These are phyloP conservation scores for Solanum hybrid DNA, from an alignment of 305 asterid genomes.

Conservation along the genomic window DNA sequence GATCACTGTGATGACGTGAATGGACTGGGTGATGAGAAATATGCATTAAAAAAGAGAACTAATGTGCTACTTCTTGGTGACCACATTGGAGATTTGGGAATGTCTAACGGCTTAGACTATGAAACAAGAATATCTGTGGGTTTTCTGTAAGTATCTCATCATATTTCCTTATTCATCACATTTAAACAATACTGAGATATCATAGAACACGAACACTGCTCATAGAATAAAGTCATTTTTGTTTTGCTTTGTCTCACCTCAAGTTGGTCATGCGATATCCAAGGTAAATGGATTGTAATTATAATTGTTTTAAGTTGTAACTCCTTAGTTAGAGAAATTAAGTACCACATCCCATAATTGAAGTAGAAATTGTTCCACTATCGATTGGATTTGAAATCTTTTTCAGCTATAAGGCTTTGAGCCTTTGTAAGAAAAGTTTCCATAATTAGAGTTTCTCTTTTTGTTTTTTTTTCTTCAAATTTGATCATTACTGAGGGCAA, in stretches of 20 bases:
- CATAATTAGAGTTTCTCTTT: neutral
- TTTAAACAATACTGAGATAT: neutral
- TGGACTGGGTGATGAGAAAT: slow-evolving; percentile 32
- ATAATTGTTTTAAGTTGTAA: neutral
- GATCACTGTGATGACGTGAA: slow-evolving; percentile 16
- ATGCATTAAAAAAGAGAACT: slow-evolving; percentile 56
- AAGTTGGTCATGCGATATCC: neutral
- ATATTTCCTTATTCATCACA: neutral
- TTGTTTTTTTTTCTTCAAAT: too few relatives aligned
- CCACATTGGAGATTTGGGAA: slow-evolving; percentile 90
- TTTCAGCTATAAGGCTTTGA: neutral
- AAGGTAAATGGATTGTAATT: neutral
- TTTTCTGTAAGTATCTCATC: slow-evolving; percentile 59
- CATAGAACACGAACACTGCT: neutral
- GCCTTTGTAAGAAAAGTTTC: neutral
- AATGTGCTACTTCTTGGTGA: slow-evolving; percentile 90
- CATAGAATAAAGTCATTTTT: neutral
- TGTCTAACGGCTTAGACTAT: slow-evolving; percentile 84
- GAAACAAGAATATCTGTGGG: slow-evolving; percentile 77
- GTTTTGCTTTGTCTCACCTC: neutral
- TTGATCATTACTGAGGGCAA: too few relatives aligned
- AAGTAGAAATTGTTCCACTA: neutral
- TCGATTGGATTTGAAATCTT: neutral
- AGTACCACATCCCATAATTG: neutral
- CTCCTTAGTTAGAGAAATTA: neutral